Percentiles rank a stretch among this genome's conserved stretches.
These are phyloP conservation scores for Carex sylvatica DNA, from an alignment of 202 grass and related monocot species.

Conservation along the genomic window DNA sequence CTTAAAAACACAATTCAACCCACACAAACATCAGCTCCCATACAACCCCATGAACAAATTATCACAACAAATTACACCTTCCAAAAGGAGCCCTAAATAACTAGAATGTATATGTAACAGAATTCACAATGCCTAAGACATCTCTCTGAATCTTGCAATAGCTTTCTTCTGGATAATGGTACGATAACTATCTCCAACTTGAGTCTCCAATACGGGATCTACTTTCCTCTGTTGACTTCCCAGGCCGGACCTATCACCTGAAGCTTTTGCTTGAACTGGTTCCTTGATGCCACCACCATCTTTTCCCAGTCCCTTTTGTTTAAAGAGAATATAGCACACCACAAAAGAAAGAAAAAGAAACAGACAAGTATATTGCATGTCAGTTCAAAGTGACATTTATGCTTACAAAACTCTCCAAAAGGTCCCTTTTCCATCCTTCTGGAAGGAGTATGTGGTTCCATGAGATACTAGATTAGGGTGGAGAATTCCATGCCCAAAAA, in stretches of 20 bases:
- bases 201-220: conserved; percentile 71
- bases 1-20: background rate
- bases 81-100: conserved; percentile 1
- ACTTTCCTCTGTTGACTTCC: conserved; percentile 61
- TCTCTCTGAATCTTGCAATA: conserved; percentile 94
- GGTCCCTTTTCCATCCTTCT: conserved; percentile 17
- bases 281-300: conserved; percentile 92
- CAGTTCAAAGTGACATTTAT: conserved; percentile 32
- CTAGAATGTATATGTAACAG: background rate
- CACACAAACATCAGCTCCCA: background rate
- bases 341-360: conserved; percentile 43
- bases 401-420: conserved; percentile 14
- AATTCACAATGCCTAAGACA: conserved; percentile 38
- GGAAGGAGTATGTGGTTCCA: background rate
- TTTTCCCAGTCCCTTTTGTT: conserved; percentile 85
- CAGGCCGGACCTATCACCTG: conserved; percentile 68
- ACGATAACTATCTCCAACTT: conserved; percentile 84
- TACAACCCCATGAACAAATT: background rate
- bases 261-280: conserved; percentile 83
- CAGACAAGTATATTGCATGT: conserved; percentile 43
- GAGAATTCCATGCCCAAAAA: background rate
- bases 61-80: background rate
- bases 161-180: conserved; percentile 99
- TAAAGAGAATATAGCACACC: conserved; percentile 43
- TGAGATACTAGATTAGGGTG: conserved; percentile 2